Evolutionary conservation across 2,329 filamentous ascomycete species (phyloP).

Genomic region (Fusarium oxysporum): DNA sequence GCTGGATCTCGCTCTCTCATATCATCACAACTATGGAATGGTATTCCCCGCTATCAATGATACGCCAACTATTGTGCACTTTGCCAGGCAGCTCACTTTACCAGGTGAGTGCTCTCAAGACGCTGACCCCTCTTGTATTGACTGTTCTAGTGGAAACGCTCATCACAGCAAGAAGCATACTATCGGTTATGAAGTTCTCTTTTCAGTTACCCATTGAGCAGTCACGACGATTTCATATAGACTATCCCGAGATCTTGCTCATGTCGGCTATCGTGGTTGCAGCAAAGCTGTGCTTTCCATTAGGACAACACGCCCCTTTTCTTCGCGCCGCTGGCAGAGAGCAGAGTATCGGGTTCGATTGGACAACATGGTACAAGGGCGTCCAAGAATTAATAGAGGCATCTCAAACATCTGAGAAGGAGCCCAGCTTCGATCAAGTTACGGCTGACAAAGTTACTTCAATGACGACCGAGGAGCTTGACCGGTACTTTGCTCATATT

Average conservation of each 20-base stretch:
- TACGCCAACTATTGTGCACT: conserved; percentile 74
- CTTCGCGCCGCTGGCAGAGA: conserved; percentile 19
- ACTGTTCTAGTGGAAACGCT: conserved; percentile 65
- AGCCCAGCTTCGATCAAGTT: conserved; percentile 61
- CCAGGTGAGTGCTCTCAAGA: conserved; percentile 67
- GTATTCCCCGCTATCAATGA: conserved; percentile 78
- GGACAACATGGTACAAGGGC: conserved; percentile 73
- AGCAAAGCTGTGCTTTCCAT: conserved; percentile 82
- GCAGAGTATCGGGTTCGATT: conserved; percentile 65
- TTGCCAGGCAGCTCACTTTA: conserved; percentile 77
- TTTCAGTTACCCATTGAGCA: conserved; percentile 62
- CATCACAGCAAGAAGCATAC: conserved; percentile 58
- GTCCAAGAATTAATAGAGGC: conserved; percentile 51
- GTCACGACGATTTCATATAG: conserved; percentile 59
- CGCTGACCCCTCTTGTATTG: conserved; percentile 29
- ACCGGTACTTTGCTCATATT: conserved; percentile 70
- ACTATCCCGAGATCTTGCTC: conserved; percentile 81
- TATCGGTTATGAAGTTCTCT: conserved; percentile 61
- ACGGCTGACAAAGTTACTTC: conserved; percentile 71
- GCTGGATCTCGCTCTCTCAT: conserved; percentile 71
- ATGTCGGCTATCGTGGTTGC: conserved; percentile 78
- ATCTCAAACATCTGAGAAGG: conserved; percentile 15
- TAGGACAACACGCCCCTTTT: conserved; percentile 67
- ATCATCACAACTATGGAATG: conserved; percentile 75
- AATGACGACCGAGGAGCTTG: conserved; percentile 70